These are phyloP conservation scores for Trichoderma polysporum DNA, from an alignment of 2,329 filamentous ascomycete species.

Conservation along the genomic window DNA sequence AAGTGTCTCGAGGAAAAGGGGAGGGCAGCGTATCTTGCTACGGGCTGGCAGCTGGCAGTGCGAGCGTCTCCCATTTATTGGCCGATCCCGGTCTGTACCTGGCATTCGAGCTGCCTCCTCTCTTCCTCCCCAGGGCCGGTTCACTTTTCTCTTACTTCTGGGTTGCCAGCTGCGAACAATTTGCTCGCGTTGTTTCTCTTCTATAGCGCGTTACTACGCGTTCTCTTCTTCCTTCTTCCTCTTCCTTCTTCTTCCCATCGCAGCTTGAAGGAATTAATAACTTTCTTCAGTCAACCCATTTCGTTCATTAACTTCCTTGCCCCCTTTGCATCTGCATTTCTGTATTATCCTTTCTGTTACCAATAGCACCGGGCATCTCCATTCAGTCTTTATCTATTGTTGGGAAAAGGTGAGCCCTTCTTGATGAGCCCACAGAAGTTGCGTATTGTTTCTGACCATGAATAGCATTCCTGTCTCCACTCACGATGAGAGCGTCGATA, in stretches of 20 bases:
- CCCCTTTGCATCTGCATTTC: background rate
- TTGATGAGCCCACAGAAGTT: background rate
- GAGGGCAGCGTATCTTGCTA: background rate
- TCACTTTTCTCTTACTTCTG: slow-evolving; percentile 16
- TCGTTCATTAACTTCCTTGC: background rate
- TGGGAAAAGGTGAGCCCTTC: slow-evolving; percentile 7
- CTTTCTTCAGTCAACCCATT: background rate
- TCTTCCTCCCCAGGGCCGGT: background rate
- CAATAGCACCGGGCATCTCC: background rate
- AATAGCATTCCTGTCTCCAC: slow-evolving; percentile 8
- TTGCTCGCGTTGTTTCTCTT: background rate
- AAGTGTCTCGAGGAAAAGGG: background rate
- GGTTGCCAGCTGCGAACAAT: background rate
- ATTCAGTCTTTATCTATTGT: background rate
- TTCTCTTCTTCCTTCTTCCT: background rate
- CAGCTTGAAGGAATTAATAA: background rate
- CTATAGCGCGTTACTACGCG: slow-evolving; percentile 12
- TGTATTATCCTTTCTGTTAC: background rate
- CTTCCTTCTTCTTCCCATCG: background rate
- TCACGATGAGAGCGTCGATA: slow-evolving; percentile 40
- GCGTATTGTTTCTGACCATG: slow-evolving; percentile 13
- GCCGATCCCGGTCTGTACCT: background rate
- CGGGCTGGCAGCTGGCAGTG: background rate
- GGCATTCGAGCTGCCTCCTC: background rate
- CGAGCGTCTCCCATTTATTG: slow-evolving; percentile 3